Percentiles rank a stretch among this genome's conserved stretches.
Evolutionary conservation across 441 rosid species (phyloP).

Genomic region (Gossypium davidsonii): DNA sequence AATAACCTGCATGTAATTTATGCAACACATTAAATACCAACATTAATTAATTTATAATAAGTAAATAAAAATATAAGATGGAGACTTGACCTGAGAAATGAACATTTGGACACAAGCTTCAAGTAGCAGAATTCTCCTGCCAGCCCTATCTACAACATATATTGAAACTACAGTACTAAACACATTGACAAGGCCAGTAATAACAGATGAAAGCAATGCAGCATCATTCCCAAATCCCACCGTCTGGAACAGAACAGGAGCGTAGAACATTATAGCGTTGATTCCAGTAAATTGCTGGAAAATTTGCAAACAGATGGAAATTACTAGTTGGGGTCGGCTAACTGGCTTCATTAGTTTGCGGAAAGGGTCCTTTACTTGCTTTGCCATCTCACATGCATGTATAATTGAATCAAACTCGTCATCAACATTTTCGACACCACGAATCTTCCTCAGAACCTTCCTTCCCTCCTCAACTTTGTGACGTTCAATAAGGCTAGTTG

Average conservation of each 20-base stretch:
- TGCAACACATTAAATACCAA: too few relatives aligned
- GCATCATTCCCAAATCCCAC: slow-evolving; percentile 11
- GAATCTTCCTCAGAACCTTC: slow-evolving; percentile 39
- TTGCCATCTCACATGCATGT: slow-evolving; percentile 38
- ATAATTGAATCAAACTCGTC: slow-evolving; percentile 39
- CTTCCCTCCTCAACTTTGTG: slow-evolving; percentile 33
- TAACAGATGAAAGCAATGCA: slow-evolving; percentile 11
- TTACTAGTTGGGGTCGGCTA: slow-evolving; percentile 45
- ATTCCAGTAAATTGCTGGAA: slow-evolving; percentile 21
- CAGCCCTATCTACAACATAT: slow-evolving; percentile 4
- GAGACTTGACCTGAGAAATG: slow-evolving; percentile 19
- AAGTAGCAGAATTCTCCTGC: slow-evolving; percentile 21
- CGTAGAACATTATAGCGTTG: slow-evolving; percentile 18
- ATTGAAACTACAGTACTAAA: slow-evolving; percentile 5
- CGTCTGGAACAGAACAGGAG: slow-evolving; percentile 14
- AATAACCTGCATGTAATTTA: slow-evolving; percentile 16
- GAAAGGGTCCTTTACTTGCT: slow-evolving; percentile 36
- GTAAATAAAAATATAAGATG: too few relatives aligned
- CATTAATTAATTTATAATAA: too few relatives aligned
- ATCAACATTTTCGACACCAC: slow-evolving; percentile 45
- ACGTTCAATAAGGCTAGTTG: slow-evolving; percentile 55
- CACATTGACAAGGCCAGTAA: slow-evolving; percentile 14
- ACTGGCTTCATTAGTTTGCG: slow-evolving; percentile 31
- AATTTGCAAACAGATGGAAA: slow-evolving; percentile 35
- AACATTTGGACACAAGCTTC: slow-evolving; percentile 42